Percentiles rank a stretch among this genome's conserved stretches.
phyloP scores from a whole-genome alignment of 805 yeast genomes.

The Spathaspora girioi region DNA sequence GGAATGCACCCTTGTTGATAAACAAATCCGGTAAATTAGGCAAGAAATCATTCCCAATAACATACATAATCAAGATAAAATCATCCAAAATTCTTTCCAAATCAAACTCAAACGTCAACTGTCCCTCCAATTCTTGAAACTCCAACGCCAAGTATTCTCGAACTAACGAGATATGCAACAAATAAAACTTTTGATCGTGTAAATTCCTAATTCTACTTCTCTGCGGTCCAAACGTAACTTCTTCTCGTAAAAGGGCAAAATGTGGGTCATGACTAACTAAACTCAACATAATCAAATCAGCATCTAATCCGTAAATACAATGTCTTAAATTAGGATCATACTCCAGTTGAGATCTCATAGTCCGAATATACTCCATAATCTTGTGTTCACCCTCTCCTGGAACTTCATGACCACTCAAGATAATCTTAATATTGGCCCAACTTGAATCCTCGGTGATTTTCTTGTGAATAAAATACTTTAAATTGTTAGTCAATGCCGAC shows the following conservation, averaged over 20 bases:
- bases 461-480: slow-evolving; percentile 84
- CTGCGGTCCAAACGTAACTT: slow-evolving; percentile 79
- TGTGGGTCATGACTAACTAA: slow-evolving; percentile 93
- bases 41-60: slow-evolving; percentile 96
- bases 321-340: slow-evolving; percentile 83
- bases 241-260: slow-evolving; percentile 90
- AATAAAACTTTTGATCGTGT: slow-evolving; percentile 73
- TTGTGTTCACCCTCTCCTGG: slow-evolving; percentile 99
- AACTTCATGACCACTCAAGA: slow-evolving; percentile 90
- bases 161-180: slow-evolving; percentile 80
- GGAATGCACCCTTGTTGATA: slow-evolving; percentile 93
- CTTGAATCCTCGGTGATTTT: slow-evolving; percentile 81
- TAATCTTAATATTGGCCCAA: slow-evolving; percentile 76
- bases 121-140: slow-evolving; percentile 65
- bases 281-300: slow-evolving; percentile 93
- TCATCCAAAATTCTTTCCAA: slow-evolving; percentile 92
- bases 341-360: slow-evolving; percentile 65
- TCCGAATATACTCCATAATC: slow-evolving; percentile 88
- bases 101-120: slow-evolving; percentile 64
- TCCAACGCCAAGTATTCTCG: slow-evolving; percentile 91
- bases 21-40: slow-evolving; percentile 94
- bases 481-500: slow-evolving; percentile 78
- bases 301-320: slow-evolving; percentile 94
- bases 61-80: slow-evolving; percentile 85
- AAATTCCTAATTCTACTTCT: slow-evolving; percentile 43